Percentiles rank a stretch among this genome's conserved stretches.
phyloP scores from a whole-genome alignment of 2,329 filamentous ascomycete species.

The Fusarium fujikuroi region DNA sequence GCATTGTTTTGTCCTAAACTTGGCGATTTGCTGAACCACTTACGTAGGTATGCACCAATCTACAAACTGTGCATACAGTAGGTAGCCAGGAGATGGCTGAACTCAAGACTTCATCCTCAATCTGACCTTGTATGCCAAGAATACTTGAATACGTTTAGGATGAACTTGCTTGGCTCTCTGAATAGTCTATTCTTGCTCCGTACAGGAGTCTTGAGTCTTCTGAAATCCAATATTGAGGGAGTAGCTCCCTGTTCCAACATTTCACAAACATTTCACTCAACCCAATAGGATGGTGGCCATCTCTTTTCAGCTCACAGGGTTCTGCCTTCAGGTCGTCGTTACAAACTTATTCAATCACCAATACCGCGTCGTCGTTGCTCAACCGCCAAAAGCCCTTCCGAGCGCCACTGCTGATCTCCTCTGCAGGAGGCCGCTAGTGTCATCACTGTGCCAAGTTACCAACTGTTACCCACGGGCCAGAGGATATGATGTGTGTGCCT shows the following conservation, averaged over 20 bases:
- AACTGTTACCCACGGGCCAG: neutral
- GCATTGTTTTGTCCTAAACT: neutral
- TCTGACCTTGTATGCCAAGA: neutral
- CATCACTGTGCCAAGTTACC: constrained; percentile 21
- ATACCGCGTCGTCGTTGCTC: neutral
- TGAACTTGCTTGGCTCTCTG: neutral
- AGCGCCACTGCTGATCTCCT: constrained; percentile 36
- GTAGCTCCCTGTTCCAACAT: neutral
- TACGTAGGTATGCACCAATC: neutral
- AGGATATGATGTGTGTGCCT: constrained; percentile 14
- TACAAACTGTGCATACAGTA: neutral
- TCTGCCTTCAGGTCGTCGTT: neutral
- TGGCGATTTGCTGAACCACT: neutral
- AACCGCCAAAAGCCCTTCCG: constrained; percentile 15
- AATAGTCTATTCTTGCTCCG: neutral
- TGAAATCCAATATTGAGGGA: neutral
- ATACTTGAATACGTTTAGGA: neutral
- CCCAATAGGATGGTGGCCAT: neutral
- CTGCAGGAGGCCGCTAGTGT: constrained; percentile 29
- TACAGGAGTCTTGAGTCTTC: neutral
- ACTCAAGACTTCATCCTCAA: neutral
- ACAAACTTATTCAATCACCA: neutral
- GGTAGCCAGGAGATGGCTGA: neutral
- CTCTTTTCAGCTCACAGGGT: constrained; percentile 20
- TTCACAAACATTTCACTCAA: neutral